Conservation (phyloP, 2,329 filamentous ascomycete genomes). For the Cyphellophora attinorum region DNA sequence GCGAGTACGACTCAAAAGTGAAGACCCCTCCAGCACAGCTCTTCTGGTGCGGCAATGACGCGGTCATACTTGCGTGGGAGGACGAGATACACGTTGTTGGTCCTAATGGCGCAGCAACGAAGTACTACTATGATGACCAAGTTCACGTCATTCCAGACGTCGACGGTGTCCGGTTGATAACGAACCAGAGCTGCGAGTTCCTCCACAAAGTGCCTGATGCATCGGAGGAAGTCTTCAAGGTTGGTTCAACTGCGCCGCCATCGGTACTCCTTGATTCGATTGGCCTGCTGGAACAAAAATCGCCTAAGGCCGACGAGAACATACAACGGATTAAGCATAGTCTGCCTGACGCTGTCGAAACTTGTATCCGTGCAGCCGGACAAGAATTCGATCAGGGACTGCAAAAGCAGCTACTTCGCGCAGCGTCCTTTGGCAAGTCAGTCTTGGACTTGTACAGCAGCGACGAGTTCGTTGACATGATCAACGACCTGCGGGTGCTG, state of each 20-base stretch:
- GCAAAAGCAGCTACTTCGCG: conserved; percentile 94
- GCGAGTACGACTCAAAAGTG: conserved; percentile 82
- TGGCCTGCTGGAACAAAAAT: conserved; percentile 82
- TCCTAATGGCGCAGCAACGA: conserved; percentile 64
- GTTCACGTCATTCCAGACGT: conserved; percentile 81
- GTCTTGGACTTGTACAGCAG: conserved; percentile 96
- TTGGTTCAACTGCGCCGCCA: conserved; percentile 78
- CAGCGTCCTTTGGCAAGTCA: conserved; percentile 94
- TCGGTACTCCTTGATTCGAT: conserved; percentile 91
- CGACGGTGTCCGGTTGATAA: conserved; percentile 83
- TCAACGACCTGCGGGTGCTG: conserved; percentile 81
- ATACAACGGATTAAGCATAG: conserved; percentile 86
- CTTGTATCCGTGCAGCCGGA: conserved; percentile 84
- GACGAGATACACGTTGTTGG: conserved; percentile 94
- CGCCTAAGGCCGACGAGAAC: conserved; percentile 93
- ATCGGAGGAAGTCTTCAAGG: conserved; percentile 78
- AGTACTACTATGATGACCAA: conserved; percentile 78
- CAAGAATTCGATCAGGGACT: conserved; percentile 83
- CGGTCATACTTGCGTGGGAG: conserved; percentile 89
- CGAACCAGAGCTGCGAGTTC: conserved; percentile 93
- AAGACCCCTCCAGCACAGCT: conserved; percentile 78
- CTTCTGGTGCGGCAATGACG: conserved; percentile 94
- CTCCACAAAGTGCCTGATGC: conserved; percentile 85
- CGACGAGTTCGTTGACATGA: conserved; percentile 98
- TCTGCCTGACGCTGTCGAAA: conserved; percentile 85